Evolutionary conservation across 2,329 filamentous ascomycete species (phyloP).

Genomic region (Epicoccum nigrum): DNA sequence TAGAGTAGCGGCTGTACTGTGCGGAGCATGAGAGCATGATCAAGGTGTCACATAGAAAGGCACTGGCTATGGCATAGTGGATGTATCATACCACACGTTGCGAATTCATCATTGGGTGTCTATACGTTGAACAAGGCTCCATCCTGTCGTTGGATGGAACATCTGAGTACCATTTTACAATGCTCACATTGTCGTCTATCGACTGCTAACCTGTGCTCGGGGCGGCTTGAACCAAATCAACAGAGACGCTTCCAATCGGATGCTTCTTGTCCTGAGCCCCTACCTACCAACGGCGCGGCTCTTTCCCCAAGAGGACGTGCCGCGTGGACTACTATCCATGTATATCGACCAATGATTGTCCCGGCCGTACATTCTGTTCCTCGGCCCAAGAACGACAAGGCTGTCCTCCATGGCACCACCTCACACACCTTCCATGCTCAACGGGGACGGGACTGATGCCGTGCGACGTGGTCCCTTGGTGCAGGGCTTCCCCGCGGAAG

Average conservation of each 20-base stretch:
- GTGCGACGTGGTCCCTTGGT: constrained; percentile 6
- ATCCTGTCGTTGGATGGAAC: too few species aligned
- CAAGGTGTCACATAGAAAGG: too few species aligned
- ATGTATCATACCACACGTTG: not conserved
- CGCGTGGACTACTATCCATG: not conserved
- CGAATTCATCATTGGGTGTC: not conserved
- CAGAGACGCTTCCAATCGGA: too few species aligned
- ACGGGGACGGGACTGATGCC: constrained; percentile 6
- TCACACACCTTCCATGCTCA: not conserved
- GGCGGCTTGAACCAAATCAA: too few species aligned
- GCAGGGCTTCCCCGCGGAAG: constrained; percentile 24
- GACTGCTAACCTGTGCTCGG: too few species aligned
- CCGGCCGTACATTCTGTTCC: constrained; percentile 9
- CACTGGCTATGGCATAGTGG: too few species aligned
- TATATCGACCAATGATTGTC: constrained; percentile 8
- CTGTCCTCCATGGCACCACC: not conserved
- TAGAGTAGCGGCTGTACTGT: constrained; percentile 77
- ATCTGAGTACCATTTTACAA: too few species aligned
- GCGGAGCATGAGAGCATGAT: constrained; percentile 22
- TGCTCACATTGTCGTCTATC: too few species aligned
- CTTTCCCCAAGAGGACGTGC: constrained; percentile 1
- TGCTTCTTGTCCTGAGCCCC: not conserved
- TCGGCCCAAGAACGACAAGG: constrained; percentile 12
- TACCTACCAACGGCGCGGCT: constrained; percentile 7
- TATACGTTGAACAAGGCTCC: too few species aligned